Percentiles rank a stretch among this genome's conserved stretches.
Evolutionary conservation across 345 rosid species (phyloP).

Genomic region (Populus deltoides): DNA sequence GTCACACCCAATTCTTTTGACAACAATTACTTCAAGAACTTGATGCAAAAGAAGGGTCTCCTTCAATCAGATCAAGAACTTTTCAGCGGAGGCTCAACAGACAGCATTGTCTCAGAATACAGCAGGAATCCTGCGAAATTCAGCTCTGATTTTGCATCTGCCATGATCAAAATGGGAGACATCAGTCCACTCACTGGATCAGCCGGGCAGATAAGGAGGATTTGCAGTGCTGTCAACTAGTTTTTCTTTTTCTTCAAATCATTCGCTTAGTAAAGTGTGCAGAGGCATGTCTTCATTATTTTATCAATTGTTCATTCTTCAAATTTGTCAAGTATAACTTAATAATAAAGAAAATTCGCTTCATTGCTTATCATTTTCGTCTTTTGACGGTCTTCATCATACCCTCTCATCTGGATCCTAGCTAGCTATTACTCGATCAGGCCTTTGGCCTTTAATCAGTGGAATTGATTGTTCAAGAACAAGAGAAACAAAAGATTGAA

Average conservation of each 20-base stretch:
- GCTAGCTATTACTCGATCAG: too few species aligned
- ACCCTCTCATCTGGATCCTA: too few species aligned
- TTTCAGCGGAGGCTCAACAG: not conserved
- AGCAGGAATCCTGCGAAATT: not conserved
- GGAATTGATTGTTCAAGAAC: too few species aligned
- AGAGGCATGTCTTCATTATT: not conserved
- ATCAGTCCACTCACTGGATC: slow-evolving; percentile 38
- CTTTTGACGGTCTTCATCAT: too few species aligned
- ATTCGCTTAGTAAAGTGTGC: not conserved
- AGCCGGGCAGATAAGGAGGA: slow-evolving; percentile 35
- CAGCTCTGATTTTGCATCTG: slow-evolving; percentile 34
- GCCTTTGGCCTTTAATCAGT: too few species aligned
- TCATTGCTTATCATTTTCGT: too few species aligned
- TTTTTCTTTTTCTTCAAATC: not conserved
- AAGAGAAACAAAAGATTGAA: too few species aligned
- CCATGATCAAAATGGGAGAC: slow-evolving; percentile 55
- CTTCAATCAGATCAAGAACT: not conserved
- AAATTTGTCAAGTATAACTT: too few species aligned
- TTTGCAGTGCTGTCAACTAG: slow-evolving; percentile 38
- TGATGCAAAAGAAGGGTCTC: slow-evolving; percentile 1
- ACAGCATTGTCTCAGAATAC: not conserved
- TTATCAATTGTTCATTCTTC: too few species aligned
- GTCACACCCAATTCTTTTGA: not conserved
- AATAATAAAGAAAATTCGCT: too few species aligned
- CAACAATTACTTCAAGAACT: not conserved